Evolutionary conservation across 1,284 basidiomycete genomes (phyloP).

Genomic region (Ustilago curta): DNA sequence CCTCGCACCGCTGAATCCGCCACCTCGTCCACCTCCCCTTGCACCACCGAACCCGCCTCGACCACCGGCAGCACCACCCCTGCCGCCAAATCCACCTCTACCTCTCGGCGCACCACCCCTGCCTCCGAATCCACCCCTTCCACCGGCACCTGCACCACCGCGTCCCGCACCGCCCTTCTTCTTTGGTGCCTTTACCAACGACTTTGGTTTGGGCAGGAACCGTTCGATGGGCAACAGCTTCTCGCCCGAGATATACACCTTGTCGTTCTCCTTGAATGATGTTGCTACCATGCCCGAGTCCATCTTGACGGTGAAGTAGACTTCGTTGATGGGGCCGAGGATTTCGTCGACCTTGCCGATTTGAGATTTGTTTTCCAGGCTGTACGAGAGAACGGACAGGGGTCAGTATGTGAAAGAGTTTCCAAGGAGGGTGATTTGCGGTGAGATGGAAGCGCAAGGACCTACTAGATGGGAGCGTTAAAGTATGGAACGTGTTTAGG

Average conservation of each 20-base stretch:
- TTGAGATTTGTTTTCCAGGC: conserved; percentile 92
- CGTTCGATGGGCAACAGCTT: conserved; percentile 95
- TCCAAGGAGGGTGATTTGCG: not conserved
- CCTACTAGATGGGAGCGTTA: conserved; percentile 93
- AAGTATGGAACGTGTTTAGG: conserved; percentile 84
- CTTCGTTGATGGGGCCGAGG: conserved; percentile 96
- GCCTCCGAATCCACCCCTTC: conserved; percentile 44
- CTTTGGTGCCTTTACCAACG: conserved; percentile 53
- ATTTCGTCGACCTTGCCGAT: conserved; percentile 98
- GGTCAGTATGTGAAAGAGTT: conserved; percentile 1
- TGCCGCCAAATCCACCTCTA: conserved; percentile 37
- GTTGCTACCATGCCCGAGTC: conserved; percentile 92
- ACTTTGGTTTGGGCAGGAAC: conserved; percentile 96
- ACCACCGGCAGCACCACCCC: conserved; percentile 57
- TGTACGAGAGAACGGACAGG: conserved; percentile 11
- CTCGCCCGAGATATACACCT: conserved; percentile 95
- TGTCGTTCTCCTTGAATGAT: conserved; percentile 97
- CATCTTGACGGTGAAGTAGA: conserved; percentile 99
- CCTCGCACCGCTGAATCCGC: conserved; percentile 63
- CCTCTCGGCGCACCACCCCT: conserved; percentile 48
- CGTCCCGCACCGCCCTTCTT: conserved; percentile 55
- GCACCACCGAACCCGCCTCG: conserved; percentile 57
- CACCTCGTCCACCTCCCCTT: conserved; percentile 60
- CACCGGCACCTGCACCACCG: conserved; percentile 37
- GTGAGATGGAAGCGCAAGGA: too few species aligned